Evolutionary conservation across 495 filamentous ascomycete species (phyloP).

Genomic region (Durotheca rogersii): DNA sequence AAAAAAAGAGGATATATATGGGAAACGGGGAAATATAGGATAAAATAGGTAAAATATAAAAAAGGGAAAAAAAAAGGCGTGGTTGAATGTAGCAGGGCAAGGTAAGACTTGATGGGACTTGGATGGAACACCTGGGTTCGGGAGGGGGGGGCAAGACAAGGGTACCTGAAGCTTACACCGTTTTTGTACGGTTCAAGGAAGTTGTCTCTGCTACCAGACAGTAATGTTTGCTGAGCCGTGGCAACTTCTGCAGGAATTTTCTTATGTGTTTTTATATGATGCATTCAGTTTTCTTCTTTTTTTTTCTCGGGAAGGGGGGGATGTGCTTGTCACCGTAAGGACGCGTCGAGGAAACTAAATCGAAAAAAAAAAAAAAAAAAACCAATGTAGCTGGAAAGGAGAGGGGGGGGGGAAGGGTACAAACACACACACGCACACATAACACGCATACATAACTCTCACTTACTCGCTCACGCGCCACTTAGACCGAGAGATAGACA

Average conservation of each 20-base stretch:
- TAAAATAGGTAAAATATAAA: too few species aligned
- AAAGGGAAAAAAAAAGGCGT: too few species aligned
- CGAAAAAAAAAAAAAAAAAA: conserved; percentile 5
- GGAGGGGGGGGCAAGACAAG: conserved; percentile 14
- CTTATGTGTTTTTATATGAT: conserved; percentile 15
- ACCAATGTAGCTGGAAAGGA: conserved; percentile 1
- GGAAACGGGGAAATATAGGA: conserved; percentile 18
- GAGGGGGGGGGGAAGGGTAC: conserved; percentile 30
- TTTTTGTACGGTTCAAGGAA: conserved; percentile 20
- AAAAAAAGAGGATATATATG: conserved; percentile 17
- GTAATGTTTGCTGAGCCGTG: conserved; percentile 8
- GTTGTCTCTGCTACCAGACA: too few species aligned
- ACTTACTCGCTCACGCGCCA: too few species aligned
- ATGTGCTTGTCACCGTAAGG: conserved; percentile 16
- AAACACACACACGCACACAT: too few species aligned
- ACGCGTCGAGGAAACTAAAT: conserved; percentile 28
- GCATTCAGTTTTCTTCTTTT: conserved; percentile 2
- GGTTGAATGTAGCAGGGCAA: too few species aligned
- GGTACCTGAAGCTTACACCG: conserved; percentile 26
- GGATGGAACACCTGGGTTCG: neutral
- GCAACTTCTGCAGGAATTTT: conserved; percentile 26
- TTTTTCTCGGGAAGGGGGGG: conserved; percentile 11
- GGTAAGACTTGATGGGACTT: neutral
- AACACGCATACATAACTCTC: too few species aligned
- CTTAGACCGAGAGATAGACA: conserved; percentile 30